These are phyloP conservation scores for Cyamopsis tetragonoloba DNA, from an alignment of 306 rosid species.

Conservation along the genomic window DNA sequence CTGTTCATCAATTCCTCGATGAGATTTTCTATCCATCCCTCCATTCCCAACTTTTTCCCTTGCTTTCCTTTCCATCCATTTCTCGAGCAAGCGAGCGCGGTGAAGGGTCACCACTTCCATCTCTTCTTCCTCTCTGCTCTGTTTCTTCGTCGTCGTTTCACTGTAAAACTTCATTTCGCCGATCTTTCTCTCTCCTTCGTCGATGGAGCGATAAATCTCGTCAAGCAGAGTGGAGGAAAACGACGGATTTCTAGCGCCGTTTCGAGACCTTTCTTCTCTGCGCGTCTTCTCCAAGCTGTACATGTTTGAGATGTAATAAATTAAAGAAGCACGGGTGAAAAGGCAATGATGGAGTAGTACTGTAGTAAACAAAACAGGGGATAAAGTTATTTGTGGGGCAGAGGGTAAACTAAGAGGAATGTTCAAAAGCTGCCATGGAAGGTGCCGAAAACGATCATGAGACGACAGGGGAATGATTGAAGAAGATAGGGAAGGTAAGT, in stretches of 20 bases:
- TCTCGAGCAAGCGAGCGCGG: constrained; percentile 44
- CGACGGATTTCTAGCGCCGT: constrained; percentile 42
- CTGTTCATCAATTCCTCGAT: constrained; percentile 21
- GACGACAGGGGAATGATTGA: constrained; percentile 14
- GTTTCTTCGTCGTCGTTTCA: constrained; percentile 40
- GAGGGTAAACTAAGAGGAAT: neutral
- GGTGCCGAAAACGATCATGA: constrained; percentile 13
- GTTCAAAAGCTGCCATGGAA: constrained; percentile 36
- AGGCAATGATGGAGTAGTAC: constrained; percentile 24
- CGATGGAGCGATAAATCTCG: constrained; percentile 77
- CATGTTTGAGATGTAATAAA: constrained; percentile 34
- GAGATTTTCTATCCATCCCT: constrained; percentile 30
- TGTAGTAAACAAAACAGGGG: constrained; percentile 19
- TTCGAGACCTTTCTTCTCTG: constrained; percentile 21
- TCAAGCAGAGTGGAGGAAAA: constrained; percentile 82
- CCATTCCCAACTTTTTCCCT: constrained; percentile 14
- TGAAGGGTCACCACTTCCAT: constrained; percentile 17
- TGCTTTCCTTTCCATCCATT: constrained; percentile 51
- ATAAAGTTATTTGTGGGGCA: neutral
- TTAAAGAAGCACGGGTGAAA: constrained; percentile 10
- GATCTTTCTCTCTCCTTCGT: constrained; percentile 39
- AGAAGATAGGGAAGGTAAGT: neutral
- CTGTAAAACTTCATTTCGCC: constrained; percentile 43
- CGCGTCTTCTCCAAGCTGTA: constrained; percentile 25
- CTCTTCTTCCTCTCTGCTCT: constrained; percentile 38